Conservation (phyloP, 352 stramenopile genomes). For the Pythium monospermum region DNA sequence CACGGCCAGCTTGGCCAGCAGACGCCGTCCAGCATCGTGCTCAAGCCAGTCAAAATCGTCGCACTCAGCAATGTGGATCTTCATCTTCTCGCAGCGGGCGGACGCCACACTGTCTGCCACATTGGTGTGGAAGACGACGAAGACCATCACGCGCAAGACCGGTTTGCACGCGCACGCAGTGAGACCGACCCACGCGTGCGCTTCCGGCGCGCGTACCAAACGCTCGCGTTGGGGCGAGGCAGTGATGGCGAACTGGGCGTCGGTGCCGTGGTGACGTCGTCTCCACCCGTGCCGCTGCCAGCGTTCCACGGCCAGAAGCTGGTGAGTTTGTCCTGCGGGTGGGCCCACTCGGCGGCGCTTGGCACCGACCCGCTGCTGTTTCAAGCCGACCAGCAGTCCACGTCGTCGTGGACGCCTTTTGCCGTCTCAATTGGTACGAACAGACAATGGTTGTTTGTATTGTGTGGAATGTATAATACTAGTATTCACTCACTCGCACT, state of each 20-base stretch:
- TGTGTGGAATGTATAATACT: no score
- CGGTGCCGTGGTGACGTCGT: constrained; percentile 20
- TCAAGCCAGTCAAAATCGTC: constrained; percentile 22
- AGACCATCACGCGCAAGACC: neutral
- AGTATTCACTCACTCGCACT: neutral
- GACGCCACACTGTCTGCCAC: constrained; percentile 32
- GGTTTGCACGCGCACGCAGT: constrained; percentile 9
- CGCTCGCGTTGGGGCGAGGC: constrained; percentile 31
- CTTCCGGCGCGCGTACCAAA: constrained; percentile 19
- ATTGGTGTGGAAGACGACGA: constrained; percentile 14
- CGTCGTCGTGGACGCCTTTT: constrained; percentile 4
- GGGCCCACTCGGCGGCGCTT: constrained; percentile 26
- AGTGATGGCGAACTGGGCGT: constrained; percentile 36
- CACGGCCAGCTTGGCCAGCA: constrained; percentile 29
- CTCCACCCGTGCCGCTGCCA: constrained; percentile 4
- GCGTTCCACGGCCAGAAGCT: constrained; percentile 16
- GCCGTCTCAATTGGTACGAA: constrained; percentile 16
- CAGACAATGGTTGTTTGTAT: no score
- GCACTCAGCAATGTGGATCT: constrained; percentile 19
- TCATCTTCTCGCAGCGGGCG: constrained; percentile 25
- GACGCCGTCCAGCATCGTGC: constrained; percentile 5
- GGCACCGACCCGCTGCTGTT: constrained; percentile 12
- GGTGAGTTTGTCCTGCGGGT: constrained; percentile 24
- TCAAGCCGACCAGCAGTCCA: constrained; percentile 6
- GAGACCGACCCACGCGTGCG: constrained; percentile 14